A percentile compares a stretch with the other conserved stretches of the same genome.
Conservation (phyloP, 2,329 filamentous ascomycete species). For the Alternaria sp. region DNA sequence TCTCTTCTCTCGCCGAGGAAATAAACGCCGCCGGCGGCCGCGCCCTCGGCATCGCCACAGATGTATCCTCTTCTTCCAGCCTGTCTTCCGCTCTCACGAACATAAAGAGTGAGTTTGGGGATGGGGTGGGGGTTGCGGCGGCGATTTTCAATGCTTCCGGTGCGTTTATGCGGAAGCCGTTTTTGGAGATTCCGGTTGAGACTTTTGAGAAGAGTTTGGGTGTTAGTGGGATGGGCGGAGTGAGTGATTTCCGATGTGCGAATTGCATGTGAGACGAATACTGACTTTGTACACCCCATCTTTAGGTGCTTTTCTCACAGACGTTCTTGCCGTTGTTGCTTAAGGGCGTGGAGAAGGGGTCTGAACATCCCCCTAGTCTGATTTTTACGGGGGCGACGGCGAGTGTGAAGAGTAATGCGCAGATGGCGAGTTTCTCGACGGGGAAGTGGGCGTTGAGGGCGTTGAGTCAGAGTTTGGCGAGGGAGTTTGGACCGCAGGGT, state of each 20-base stretch:
- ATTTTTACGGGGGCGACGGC: conserved; percentile 90
- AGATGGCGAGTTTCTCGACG: conserved; percentile 73
- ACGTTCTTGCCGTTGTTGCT: conserved; percentile 73
- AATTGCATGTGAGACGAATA: too few relatives aligned
- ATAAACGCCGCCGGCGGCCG: conserved; percentile 72
- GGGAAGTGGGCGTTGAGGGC: conserved; percentile 82
- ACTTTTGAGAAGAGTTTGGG: conserved; percentile 62
- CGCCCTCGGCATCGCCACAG: conserved; percentile 73
- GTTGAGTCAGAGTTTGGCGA: conserved; percentile 74
- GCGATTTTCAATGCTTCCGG: conserved; percentile 75
- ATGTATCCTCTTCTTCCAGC: conserved; percentile 63
- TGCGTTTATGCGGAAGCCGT: conserved; percentile 63
- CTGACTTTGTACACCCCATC: too few relatives aligned
- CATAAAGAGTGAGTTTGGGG: too few relatives aligned
- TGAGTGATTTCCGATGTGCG: too few relatives aligned
- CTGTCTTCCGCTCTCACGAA: too few relatives aligned
- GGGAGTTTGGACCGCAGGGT: conserved; percentile 84
- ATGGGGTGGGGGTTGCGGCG: conserved; percentile 56
- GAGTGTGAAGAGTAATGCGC: conserved; percentile 73
- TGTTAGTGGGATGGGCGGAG: conserved; percentile 65
- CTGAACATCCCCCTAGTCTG: conserved; percentile 73
- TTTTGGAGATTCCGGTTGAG: conserved; percentile 65
- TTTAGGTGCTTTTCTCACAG: conserved; percentile 71
- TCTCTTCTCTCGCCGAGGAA: conserved; percentile 69
- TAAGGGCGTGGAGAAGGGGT: conserved; percentile 57